Evolutionary conservation across 2,329 filamentous ascomycete genomes (phyloP), one percentile per base, ranked within the genome.

Genomic region (Raffaelea ambrosiae): DNA sequence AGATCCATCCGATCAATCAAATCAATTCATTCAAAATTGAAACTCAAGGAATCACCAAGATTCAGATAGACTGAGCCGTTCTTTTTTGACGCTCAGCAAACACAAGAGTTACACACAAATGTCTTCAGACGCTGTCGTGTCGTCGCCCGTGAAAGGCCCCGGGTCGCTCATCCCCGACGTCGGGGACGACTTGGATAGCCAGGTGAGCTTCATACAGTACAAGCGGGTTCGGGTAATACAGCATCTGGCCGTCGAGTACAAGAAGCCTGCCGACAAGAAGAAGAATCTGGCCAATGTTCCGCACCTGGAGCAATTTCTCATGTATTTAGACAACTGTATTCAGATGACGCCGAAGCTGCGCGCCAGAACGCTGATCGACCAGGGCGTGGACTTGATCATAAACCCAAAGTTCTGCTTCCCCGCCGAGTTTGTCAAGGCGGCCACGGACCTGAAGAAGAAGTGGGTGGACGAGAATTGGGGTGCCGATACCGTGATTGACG

Each of bases 391-490:
- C 14, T 7, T 48, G 13, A 48, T 50, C 2, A 11, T 40, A 0
- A 31, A 48, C 13, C 22, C 26, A 5, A 36, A 21, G 31, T 38
- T 48, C 21, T 20, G 40, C 18, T 50, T 50, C 20, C 48, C 51
- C 18, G 18, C 21, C 18, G 5, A 20, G 3, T 16, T 41, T 11
- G 48, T 48, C 10, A 23, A 26, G n/a, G 3, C 5, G n/a, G 47
- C 47, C 0, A 1, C 1, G 21, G 5, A 8, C 14, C 47, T 52
- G 2, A 26, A 31, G 29, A 18, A 38, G 23, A 52, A 52, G 44
- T 52, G 47, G 47, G 20, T n/a, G 4, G 43, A n/a, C 10, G 18
- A 45, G 20, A 46, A 43, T 35, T 52, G 50, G 50, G 50, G 49
- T 1, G 43, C 7, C 4, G 42, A 44, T 9, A 14, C n/a, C n/a